Evolutionary conservation across 805 yeast genomes (phyloP).

Genomic region (Blastobotrys mokoenaii): DNA sequence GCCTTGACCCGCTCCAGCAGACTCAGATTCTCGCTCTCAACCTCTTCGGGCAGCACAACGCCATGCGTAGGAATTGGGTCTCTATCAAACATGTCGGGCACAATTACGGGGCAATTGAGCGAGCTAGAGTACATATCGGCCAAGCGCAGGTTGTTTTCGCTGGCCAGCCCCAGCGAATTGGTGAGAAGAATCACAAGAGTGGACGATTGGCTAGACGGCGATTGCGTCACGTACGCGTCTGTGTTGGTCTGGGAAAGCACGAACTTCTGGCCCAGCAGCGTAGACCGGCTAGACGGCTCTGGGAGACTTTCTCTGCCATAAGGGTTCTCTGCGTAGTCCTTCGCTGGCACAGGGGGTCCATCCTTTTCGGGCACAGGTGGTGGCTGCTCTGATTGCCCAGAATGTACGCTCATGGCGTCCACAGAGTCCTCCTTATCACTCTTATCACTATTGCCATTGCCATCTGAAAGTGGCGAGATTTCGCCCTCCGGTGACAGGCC

Average conservation of each 20-base stretch:
- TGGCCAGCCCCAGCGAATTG: slow-evolving; percentile 26
- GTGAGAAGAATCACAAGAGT: slow-evolving; percentile 22
- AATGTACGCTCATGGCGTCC: no score
- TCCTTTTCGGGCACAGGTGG: neutral
- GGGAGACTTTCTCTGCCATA: no score
- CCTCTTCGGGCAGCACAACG: slow-evolving; percentile 10
- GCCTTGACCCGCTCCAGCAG: slow-evolving; percentile 14
- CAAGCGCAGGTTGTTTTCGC: slow-evolving; percentile 21
- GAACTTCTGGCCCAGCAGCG: slow-evolving; percentile 16
- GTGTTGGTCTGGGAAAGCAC: slow-evolving; percentile 16
- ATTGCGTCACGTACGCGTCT: slow-evolving; percentile 17
- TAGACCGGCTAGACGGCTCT: no score
- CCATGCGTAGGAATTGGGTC: slow-evolving; percentile 23
- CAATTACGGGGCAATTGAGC: slow-evolving; percentile 24
- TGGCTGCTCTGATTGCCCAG: neutral
- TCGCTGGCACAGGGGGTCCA: slow-evolving; percentile 4
- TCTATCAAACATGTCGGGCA: slow-evolving; percentile 25
- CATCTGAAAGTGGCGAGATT: no score
- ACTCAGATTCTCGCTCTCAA: neutral
- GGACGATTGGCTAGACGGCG: slow-evolving; percentile 4
- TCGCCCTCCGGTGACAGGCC: no score
- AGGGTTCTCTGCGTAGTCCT: neutral
- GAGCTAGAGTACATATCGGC: slow-evolving; percentile 24
- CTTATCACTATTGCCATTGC: no score
- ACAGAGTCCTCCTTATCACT: no score